phyloP scores from a whole-genome alignment of 2,329 filamentous ascomycete genomes.

The Diplodia mutila region DNA sequence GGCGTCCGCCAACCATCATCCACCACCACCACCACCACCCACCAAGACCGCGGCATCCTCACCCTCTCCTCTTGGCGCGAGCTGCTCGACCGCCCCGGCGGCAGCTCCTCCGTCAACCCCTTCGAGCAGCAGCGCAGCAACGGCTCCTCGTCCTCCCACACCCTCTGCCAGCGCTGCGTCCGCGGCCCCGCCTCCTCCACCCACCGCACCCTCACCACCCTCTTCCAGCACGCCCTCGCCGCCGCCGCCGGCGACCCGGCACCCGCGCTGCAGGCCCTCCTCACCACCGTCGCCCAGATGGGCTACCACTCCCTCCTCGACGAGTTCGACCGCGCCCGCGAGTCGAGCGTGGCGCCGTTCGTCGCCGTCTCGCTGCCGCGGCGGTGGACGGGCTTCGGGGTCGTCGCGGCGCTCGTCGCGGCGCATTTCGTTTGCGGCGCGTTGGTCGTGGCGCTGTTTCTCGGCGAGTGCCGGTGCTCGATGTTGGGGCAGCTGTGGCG shows the following conservation, averaged over 20 bases:
- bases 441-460: not conserved
- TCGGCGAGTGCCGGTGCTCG: not conserved
- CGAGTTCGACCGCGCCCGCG: conserved; percentile 17
- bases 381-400: conserved; percentile 24
- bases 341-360: not conserved
- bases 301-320: conserved; percentile 27
- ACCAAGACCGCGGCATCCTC: too few relatives aligned
- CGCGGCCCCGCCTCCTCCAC: not conserved
- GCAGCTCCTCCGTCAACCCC: not conserved
- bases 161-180: not conserved
- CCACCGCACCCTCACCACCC: conserved; percentile 24
- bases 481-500: not conserved
- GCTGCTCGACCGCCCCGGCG: too few relatives aligned
- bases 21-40: too few relatives aligned
- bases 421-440: conserved; percentile 14
- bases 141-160: too few relatives aligned
- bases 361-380: not conserved
- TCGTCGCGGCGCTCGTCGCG: conserved; percentile 16
- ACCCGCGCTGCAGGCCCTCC: conserved; percentile 27
- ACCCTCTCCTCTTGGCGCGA: too few relatives aligned
- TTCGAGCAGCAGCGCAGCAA: too few relatives aligned
- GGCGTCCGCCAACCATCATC: too few relatives aligned
- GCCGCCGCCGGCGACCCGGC: conserved; percentile 25
- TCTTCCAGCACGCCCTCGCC: conserved; percentile 27
- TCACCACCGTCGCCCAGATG: conserved; percentile 27